Base-by-base conservation (phyloP, 805 yeast genomes). In the Wickerhamomyces hampshirensis region DNA sequence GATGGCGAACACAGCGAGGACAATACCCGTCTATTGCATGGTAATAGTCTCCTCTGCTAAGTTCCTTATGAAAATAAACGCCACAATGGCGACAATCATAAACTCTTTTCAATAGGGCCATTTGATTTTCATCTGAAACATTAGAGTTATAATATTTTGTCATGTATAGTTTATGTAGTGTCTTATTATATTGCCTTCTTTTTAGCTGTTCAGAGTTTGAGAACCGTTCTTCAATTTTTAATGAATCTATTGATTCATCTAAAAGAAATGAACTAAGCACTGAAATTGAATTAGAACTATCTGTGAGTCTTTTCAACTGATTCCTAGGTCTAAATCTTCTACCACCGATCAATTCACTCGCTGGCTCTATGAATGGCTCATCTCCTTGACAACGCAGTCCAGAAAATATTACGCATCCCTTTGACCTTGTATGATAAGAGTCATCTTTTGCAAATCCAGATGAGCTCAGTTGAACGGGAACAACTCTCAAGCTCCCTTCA, bases 31-130 rank as follows among this genome's bases (percentile, higher is more conserved):
- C 38, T 24, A 28, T 35, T 3, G 11, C 27, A 18, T 39, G 38
- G 1, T 7, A 10, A 2, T 23, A 5, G 6, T 28, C 23, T 3
- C 10, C 7, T n/a, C n/a, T n/a, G 11, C 10, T 21, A 11, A 21
- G 11, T 8, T 21, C 24, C 24, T 28, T 31, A 14, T 43, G 30
- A 30, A 56, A 57, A 34, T 57, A 57, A 12, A 47, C 41, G 1
- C 60, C 62, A 44, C 62, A 57, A 28, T 55, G 43, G 15, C 44
- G 28, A 34, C 62, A 57, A 33, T 57, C 60, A 35, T 46, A 56
- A 5, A 51, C 38, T n/a, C 15, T 23, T 12, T 16, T 19, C 7
- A 38, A 21, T 11, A 39, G 29, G 3, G 31, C 19, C 19, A 24
- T 19, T 8, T 33, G 31, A n/a, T 14, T 19, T 4, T 32, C 28